phyloP scores from a whole-genome alignment of 805 yeast species.

The Monosporozyma servazzii region DNA sequence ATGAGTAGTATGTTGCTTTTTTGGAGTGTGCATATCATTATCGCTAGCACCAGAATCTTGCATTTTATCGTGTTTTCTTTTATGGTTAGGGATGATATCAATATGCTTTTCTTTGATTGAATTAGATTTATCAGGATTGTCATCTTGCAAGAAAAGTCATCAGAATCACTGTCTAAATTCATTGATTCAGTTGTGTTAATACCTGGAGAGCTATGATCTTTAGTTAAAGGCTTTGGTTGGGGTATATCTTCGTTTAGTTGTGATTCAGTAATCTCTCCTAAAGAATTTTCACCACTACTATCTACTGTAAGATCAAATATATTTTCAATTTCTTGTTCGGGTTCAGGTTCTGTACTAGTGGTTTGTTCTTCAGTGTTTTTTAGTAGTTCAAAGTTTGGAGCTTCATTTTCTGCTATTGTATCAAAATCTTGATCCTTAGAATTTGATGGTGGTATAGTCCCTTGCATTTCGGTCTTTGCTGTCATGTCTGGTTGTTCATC shows the following conservation, averaged over 20 bases:
- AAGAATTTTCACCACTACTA: neutral
- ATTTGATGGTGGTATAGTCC: neutral
- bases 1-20: neutral
- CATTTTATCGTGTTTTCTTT: slow-evolving; percentile 1
- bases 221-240: neutral
- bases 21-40: neutral
- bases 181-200: neutral
- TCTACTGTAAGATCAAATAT: neutral
- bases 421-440: neutral
- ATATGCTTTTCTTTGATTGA: neutral
- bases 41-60: neutral
- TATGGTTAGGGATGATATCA: neutral
- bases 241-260: neutral
- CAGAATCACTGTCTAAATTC: slow-evolving; percentile 3
- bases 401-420: neutral
- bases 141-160: slow-evolving; percentile 1
- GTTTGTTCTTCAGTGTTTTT: neutral
- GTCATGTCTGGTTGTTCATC: too few relatives aligned
- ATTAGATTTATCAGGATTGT: neutral
- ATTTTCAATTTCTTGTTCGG: neutral
- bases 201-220: neutral
- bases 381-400: neutral
- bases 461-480: too few relatives aligned
- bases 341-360: neutral
- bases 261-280: neutral